Evolutionary conservation across 805 yeast genomes (phyloP).

Genomic region (Ogataea haglerorum): DNA sequence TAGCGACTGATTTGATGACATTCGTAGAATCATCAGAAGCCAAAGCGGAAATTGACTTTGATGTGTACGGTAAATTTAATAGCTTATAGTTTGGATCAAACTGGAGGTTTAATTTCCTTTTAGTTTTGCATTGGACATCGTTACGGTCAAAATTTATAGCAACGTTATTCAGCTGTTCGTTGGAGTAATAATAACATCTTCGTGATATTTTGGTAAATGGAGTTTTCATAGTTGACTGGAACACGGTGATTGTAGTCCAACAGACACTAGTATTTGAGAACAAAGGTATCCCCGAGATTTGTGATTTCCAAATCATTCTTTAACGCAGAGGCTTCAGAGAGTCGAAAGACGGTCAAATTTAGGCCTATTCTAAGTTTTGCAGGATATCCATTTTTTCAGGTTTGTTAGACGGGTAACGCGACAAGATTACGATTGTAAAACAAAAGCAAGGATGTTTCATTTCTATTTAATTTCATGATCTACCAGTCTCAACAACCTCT

Average conservation of each 20-base stretch:
- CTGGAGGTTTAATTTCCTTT: conserved; percentile 13
- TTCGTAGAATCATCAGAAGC: conserved; percentile 9
- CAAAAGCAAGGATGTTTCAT: background rate
- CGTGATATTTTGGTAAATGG: conserved; percentile 1
- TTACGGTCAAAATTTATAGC: background rate
- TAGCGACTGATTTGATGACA: conserved; percentile 40
- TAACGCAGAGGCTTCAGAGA: background rate
- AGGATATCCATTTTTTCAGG: background rate
- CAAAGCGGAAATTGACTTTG: conserved; percentile 5
- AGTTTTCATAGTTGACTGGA: background rate
- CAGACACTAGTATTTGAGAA: background rate
- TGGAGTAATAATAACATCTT: conserved; percentile 23
- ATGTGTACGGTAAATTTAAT: conserved; percentile 6
- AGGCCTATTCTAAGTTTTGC: too few relatives aligned
- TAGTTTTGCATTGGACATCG: background rate
- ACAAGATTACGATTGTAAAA: background rate
- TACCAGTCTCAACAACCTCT: conserved; percentile 12
- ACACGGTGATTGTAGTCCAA: background rate
- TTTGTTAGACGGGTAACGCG: conserved; percentile 9
- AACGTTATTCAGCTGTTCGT: conserved; percentile 5
- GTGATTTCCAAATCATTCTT: background rate
- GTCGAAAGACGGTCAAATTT: background rate
- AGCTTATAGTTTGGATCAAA: conserved; percentile 29
- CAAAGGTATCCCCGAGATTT: background rate
- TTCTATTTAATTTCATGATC: conserved; percentile 1